A percentile compares a stretch with the other conserved stretches of the same genome.
Conservation (phyloP, 2,329 filamentous ascomycete species). For the Fusarium clavum region DNA sequence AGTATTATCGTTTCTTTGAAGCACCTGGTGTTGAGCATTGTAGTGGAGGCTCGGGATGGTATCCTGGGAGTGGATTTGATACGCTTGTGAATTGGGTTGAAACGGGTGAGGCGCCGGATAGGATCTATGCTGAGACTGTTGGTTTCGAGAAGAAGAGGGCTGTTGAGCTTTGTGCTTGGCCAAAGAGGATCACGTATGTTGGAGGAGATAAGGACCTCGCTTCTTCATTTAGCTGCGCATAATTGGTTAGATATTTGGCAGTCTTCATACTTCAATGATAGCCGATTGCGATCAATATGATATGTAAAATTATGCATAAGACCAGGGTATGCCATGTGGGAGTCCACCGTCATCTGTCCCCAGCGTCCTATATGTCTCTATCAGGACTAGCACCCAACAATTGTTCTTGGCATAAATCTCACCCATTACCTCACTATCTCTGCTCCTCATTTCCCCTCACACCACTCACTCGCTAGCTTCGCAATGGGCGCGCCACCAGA, state of each 20-base stretch:
- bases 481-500: not conserved
- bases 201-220: conserved; percentile 1
- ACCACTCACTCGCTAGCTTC: not conserved
- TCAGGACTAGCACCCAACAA: not conserved
- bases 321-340: not conserved
- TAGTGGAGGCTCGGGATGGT: conserved; percentile 7
- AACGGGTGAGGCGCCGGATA: conserved; percentile 12
- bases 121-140: conserved; percentile 16
- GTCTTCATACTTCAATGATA: not conserved
- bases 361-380: not conserved
- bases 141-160: not conserved
- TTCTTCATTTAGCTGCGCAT: conserved; percentile 19
- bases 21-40: conserved; percentile 34
- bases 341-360: not conserved
- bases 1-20: conserved; percentile 34
- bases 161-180: conserved; percentile 20
- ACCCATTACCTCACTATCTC: not conserved
- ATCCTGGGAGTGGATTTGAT: conserved; percentile 18
- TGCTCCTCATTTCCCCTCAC: not conserved
- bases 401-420: not conserved
- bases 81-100: conserved; percentile 33
- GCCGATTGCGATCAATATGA: not conserved
- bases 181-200: conserved; percentile 10
- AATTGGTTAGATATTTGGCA: too few relatives aligned
- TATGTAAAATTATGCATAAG: not conserved